These are phyloP conservation scores for Leishmania martiniquensis DNA, from an alignment of 208 protist species.

Conservation along the genomic window DNA sequence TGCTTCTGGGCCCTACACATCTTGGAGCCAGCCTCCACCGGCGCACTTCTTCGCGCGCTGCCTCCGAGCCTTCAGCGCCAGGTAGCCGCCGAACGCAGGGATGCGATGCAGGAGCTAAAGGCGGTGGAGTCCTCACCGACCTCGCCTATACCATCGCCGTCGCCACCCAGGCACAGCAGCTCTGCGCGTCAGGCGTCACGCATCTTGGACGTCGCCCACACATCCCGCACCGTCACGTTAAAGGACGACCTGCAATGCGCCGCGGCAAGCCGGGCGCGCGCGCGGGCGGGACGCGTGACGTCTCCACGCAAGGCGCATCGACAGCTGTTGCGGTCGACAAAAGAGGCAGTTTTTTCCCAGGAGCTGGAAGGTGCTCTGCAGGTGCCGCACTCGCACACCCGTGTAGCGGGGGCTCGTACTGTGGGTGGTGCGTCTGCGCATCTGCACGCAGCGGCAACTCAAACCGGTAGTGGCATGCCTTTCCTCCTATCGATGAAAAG, in stretches of 20 bases:
- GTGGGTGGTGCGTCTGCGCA: background rate
- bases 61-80: constrained; percentile 27
- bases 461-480: background rate
- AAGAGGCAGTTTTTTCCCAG: background rate
- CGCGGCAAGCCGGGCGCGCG: constrained; percentile 27
- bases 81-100: constrained; percentile 23
- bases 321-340: constrained; percentile 20
- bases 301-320: constrained; percentile 2
- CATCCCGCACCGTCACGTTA: constrained; percentile 28
- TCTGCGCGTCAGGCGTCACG: background rate
- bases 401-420: background rate
- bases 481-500: constrained; percentile 31
- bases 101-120: constrained; percentile 23
- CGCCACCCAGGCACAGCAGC: too few species aligned
- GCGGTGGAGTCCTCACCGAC: constrained; percentile 3
- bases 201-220: background rate
- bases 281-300: background rate
- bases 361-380: background rate
- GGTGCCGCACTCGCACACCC: background rate
- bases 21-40: constrained; percentile 46
- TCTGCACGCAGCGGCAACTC: background rate
- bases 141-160: background rate
- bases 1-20: constrained; percentile 56
- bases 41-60: constrained; percentile 32
- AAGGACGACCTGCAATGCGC: constrained; percentile 41